phyloP scores from a whole-genome alignment of 495 filamentous ascomycete species.

The Penicillium soppii region DNA sequence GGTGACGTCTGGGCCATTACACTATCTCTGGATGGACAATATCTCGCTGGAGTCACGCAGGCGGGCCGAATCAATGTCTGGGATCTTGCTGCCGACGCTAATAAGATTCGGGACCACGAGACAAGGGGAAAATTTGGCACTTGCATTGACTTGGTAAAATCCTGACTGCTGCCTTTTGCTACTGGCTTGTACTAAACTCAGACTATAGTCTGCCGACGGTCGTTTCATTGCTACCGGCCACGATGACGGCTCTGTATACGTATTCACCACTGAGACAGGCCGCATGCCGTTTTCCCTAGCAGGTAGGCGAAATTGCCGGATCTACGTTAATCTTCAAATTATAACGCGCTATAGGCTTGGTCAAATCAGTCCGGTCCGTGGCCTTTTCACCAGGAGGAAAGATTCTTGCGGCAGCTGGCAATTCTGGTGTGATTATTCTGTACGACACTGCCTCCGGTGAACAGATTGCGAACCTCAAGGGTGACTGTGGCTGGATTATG shows the following conservation, averaged over 20 bases:
- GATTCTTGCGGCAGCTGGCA: conserved; percentile 88
- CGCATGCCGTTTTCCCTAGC: conserved; percentile 82
- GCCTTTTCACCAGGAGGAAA: conserved; percentile 83
- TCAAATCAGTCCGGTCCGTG: conserved; percentile 79
- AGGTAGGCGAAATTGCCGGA: conserved; percentile 48
- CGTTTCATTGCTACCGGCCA: conserved; percentile 87
- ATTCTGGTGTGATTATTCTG: conserved; percentile 81
- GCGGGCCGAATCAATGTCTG: conserved; percentile 87
- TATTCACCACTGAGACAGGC: conserved; percentile 89
- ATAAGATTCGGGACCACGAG: conserved; percentile 76
- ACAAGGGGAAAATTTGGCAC: conserved; percentile 90
- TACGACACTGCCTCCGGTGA: conserved; percentile 92
- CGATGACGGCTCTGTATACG: conserved; percentile 88
- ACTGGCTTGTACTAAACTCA: conserved; percentile 11
- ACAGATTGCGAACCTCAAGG: conserved; percentile 80
- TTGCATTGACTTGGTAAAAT: conserved; percentile 73
- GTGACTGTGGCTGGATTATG: conserved; percentile 82
- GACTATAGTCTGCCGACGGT: conserved; percentile 65
- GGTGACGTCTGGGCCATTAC: conserved; percentile 82
- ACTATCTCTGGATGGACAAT: conserved; percentile 76
- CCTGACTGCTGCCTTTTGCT: background rate
- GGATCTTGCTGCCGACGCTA: conserved; percentile 57
- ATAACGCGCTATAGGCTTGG: conserved; percentile 57
- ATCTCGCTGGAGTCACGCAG: conserved; percentile 76
- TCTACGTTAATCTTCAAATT: background rate